Evolutionary conservation across 1,139 yeast genomes (phyloP), one percentile per base, ranked within the genome.

Genomic region (Suhomyces coccinellae): DNA sequence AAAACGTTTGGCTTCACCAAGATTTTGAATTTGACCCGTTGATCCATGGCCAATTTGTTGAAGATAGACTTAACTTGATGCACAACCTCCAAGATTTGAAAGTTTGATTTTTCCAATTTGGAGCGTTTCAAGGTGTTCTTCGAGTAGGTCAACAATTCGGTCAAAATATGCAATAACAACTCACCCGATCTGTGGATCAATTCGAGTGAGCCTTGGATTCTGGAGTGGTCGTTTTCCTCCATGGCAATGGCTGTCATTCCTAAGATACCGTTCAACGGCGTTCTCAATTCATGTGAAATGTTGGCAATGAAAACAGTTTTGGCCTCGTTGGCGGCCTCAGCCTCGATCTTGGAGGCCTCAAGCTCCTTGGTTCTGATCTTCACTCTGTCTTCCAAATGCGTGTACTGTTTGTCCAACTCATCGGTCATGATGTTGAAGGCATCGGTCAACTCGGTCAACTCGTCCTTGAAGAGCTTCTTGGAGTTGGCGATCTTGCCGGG

Each of bases 241-340:
- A 89, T 80, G 2, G 97, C 93, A 45, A 91, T 88, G 1, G 96
- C 87, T 0, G 97, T 87, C 96, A 93, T 88, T 46, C 99, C 99
- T 47, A 93, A 70, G 36, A 93, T 93, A 61, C 98, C 99, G 64
- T 93, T 93, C 55, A 93, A 71, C 1, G 99, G 99, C 0, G 99
- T 93, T 53, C 97, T 77, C 59, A 93, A 75, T 66, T 93, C 99
- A 62, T 93, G 98, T 0, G 97, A 90, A 32, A 93, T 90, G 62
- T 91, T 93, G 15, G 98, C 98, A 62, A 93, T 90, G 63, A 93
- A 93, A 13, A 89, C 88, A 0, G 97, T 87, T 58, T 91, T 91
- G 8, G 97, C 96, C 57, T 89, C 97, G 65, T 89, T 91, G 2
- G 99, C 98, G 32, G 85, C 80, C 65, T 91, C 97, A 0, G 97